phyloP scores from a whole-genome alignment of 805 yeast species.

The Isabelozyma pseudorhagii region DNA sequence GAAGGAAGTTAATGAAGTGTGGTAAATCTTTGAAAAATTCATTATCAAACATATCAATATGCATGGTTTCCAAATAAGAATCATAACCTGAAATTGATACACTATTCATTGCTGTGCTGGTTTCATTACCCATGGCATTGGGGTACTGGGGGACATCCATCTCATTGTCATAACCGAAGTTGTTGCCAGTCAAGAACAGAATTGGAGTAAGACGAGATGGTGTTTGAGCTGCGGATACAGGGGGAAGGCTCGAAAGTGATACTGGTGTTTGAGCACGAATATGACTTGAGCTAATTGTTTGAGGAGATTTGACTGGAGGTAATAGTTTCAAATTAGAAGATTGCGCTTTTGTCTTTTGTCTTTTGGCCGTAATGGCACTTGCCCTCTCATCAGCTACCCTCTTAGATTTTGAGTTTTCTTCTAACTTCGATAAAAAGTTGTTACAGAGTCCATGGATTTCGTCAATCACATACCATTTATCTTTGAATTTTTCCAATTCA shows the following conservation, averaged over 20 bases:
- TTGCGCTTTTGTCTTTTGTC: neutral
- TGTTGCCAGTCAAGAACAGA: neutral
- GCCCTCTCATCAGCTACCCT: neutral
- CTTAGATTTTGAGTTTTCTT: slow-evolving; percentile 1
- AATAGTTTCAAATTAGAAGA: neutral
- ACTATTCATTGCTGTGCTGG: neutral
- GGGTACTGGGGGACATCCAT: neutral
- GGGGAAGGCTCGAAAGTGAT: neutral
- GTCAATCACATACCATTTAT: slow-evolving; percentile 26
- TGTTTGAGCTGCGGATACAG: neutral
- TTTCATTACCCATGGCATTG: neutral
- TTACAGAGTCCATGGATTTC: slow-evolving; percentile 19
- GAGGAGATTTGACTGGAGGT: neutral
- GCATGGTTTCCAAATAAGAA: slow-evolving; percentile 22
- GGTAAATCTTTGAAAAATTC: slow-evolving; percentile 25
- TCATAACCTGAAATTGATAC: slow-evolving; percentile 8
- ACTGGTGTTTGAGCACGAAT: neutral
- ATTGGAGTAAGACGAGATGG: neutral
- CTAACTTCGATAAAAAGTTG: slow-evolving; percentile 17
- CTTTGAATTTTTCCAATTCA: slow-evolving; percentile 16
- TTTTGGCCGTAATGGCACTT: neutral
- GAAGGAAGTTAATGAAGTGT: slow-evolving; percentile 11
- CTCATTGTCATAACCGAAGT: neutral
- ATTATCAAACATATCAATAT: slow-evolving; percentile 22
- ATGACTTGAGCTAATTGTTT: neutral